Evolutionary conservation across 129 eudicot species (phyloP).

Genomic region (Artemisia tridentata): DNA sequence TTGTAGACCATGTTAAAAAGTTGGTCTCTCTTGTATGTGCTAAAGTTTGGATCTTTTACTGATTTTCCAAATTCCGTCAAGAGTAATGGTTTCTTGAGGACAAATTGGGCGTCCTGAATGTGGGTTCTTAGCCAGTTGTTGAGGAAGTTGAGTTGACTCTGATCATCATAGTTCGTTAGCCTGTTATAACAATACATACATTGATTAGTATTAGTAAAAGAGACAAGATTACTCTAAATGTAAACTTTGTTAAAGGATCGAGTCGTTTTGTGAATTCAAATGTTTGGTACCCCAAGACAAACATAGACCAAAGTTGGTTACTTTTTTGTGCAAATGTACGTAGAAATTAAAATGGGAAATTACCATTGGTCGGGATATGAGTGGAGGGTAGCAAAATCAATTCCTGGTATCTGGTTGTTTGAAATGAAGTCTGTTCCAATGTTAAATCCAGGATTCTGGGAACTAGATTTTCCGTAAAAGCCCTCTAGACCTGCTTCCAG

Average conservation of each 20-base stretch:
- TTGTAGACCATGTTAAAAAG: slow-evolving; percentile 55
- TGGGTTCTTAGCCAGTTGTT: slow-evolving; percentile 73
- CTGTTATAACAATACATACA: slow-evolving; percentile 30
- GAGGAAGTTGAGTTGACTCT: slow-evolving; percentile 54
- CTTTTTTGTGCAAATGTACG: no score
- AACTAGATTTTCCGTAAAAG: slow-evolving; percentile 63
- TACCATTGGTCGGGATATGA: slow-evolving; percentile 98
- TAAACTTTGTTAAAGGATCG: no score
- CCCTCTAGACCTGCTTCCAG: slow-evolving; percentile 95
- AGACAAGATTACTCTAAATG: no score
- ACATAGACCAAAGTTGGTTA: no score
- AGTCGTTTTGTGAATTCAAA: no score
- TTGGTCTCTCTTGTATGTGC: slow-evolving; percentile 57
- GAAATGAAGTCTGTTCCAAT: slow-evolving; percentile 87
- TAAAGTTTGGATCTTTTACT: slow-evolving; percentile 56
- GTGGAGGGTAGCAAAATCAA: slow-evolving; percentile 90
- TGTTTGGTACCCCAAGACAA: no score
- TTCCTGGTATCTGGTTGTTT: slow-evolving; percentile 62
- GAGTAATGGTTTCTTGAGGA: slow-evolving; percentile 63
- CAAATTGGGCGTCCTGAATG: slow-evolving; percentile 61
- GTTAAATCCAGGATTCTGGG: slow-evolving; percentile 65
- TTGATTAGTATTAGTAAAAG: not conserved
- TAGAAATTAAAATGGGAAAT: slow-evolving; percentile 17
- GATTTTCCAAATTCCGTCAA: slow-evolving; percentile 92
- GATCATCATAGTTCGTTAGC: slow-evolving; percentile 62